Conservation (phyloP, 257 asterid species). For the Phtheirospermum japonicum region DNA sequence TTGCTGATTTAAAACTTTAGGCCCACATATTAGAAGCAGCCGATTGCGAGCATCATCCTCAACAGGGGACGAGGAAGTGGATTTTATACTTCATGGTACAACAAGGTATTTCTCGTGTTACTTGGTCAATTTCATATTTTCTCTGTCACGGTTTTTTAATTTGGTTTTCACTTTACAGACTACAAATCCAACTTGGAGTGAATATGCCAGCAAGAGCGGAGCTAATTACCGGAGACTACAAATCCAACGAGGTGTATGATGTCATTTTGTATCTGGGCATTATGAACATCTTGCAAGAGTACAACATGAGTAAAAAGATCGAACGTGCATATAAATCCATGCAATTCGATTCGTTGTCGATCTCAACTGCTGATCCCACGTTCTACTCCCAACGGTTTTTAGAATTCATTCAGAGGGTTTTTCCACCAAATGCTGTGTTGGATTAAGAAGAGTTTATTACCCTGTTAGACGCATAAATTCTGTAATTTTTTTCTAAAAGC, state of each 20-base stretch:
- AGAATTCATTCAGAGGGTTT: conserved; percentile 80
- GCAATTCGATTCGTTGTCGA: conserved; percentile 76
- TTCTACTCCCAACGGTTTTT: conserved; percentile 82
- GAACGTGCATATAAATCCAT: conserved; percentile 84
- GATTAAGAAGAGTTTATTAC: conserved; percentile 21
- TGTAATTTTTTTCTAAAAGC: not conserved
- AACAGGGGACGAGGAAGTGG: conserved; percentile 92
- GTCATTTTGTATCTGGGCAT: conserved; percentile 88
- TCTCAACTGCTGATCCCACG: conserved; percentile 90
- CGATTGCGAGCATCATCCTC: conserved; percentile 81
- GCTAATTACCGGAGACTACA: conserved; percentile 44
- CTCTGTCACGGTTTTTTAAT: not conserved
- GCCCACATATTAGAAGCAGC: conserved; percentile 88
- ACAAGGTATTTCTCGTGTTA: conserved; percentile 59
- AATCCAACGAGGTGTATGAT: conserved; percentile 89
- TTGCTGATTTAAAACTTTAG: conserved; percentile 36
- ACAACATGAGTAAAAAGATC: conserved; percentile 79
- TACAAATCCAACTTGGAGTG: conserved; percentile 97
- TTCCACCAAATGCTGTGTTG: conserved; percentile 49
- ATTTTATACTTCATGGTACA: conserved; percentile 96
- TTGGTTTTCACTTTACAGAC: conserved; percentile 40
- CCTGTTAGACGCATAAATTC: not conserved
- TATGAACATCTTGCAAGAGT: conserved; percentile 93
- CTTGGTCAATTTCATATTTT: not conserved
- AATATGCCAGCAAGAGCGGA: conserved; percentile 99